phyloP scores from a whole-genome alignment of 495 filamentous ascomycete genomes.

The Xylaria longipes region DNA sequence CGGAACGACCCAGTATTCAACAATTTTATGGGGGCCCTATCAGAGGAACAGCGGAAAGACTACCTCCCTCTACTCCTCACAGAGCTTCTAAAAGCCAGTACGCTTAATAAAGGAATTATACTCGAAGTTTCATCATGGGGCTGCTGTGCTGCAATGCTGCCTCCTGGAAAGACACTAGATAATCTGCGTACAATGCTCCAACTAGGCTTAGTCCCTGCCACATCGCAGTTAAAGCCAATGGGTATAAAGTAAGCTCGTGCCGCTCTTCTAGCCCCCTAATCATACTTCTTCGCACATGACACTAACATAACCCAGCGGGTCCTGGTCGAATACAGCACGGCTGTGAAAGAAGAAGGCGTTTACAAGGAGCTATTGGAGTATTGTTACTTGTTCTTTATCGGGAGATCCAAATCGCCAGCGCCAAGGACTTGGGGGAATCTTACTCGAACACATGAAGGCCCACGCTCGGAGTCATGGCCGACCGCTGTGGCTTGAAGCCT shows the following conservation, averaged over 20 bases:
- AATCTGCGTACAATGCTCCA: background rate
- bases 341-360: conserved; percentile 23
- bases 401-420: conserved; percentile 16
- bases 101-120: conserved; percentile 11
- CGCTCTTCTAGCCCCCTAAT: background rate
- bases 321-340: conserved; percentile 1
- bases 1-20: conserved; percentile 18
- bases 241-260: conserved; percentile 12
- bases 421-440: conserved; percentile 17
- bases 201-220: background rate
- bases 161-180: conserved; percentile 16
- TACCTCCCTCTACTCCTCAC: conserved; percentile 2
- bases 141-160: conserved; percentile 18
- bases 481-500: conserved; percentile 25
- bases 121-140: conserved; percentile 19
- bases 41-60: conserved; percentile 4
- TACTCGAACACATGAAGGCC: conserved; percentile 23
- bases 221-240: background rate
- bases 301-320: background rate
- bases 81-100: background rate
- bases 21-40: conserved; percentile 17
- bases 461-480: conserved; percentile 7
- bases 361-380: conserved; percentile 15
- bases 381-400: conserved; percentile 28
- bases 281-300: background rate